These are phyloP conservation scores for Plantago elongata DNA, from an alignment of 257 asterid species.

Conservation along the genomic window DNA sequence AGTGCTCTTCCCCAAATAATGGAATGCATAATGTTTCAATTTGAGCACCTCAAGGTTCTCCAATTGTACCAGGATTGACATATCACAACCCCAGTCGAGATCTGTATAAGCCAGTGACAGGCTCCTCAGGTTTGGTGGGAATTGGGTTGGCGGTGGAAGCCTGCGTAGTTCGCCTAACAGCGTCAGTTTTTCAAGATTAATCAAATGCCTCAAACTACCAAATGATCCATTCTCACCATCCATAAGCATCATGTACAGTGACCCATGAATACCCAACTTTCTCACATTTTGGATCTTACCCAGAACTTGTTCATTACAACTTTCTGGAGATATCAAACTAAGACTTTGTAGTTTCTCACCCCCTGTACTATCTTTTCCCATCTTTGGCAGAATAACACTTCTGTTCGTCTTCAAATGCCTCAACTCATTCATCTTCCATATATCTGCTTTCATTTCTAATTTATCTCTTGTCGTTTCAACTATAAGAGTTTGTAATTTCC, in stretches of 20 bases:
- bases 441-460: conserved; percentile 24
- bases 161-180: conserved; percentile 20
- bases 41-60: conserved; percentile 32
- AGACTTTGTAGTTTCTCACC: conserved; percentile 26
- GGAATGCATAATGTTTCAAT: conserved; percentile 27
- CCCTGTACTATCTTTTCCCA: conserved; percentile 21
- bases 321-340: conserved; percentile 20
- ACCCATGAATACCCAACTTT: conserved; percentile 31
- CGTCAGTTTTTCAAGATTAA: conserved; percentile 26
- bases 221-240: conserved; percentile 15
- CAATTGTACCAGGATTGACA: conserved; percentile 25
- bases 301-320: conserved; percentile 28
- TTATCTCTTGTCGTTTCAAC: conserved; percentile 20
- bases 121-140: conserved; percentile 14
- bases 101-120: conserved; percentile 25
- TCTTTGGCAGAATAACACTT: not conserved
- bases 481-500: conserved; percentile 31
- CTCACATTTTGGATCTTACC: conserved; percentile 26
- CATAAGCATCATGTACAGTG: conserved; percentile 13
- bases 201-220: conserved; percentile 26
- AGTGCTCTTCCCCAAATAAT: no score
- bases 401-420: conserved; percentile 29
- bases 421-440: conserved; percentile 29
- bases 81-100: conserved; percentile 28
- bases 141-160: conserved; percentile 28